A percentile compares a stretch with the other conserved stretches of the same genome.
Evolutionary conservation across 371 early-diverging fungal species (phyloP).

Genomic region (Aphelidium insulamus): DNA sequence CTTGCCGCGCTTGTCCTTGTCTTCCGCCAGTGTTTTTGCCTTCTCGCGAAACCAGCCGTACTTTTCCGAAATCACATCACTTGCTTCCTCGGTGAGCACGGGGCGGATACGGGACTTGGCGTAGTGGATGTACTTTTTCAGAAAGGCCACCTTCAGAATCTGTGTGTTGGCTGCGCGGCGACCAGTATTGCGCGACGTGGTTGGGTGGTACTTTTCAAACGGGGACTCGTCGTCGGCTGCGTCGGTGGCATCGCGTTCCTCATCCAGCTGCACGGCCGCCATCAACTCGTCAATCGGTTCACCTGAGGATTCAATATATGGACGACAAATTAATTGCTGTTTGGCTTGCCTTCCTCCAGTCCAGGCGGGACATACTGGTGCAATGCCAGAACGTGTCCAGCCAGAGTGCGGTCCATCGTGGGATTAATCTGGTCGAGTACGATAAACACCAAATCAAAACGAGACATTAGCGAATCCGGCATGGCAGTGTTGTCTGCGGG

Average conservation of each 20-base stretch:
- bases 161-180: conserved; percentile 19
- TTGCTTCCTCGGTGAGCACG: conserved; percentile 39
- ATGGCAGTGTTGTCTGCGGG: conserved; percentile 95
- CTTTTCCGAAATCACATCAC: conserved; percentile 47
- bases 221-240: conserved; percentile 30
- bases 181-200: conserved; percentile 32
- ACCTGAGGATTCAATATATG: conserved; percentile 13
- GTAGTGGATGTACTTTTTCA: conserved; percentile 66
- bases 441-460: conserved; percentile 97
- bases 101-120: conserved; percentile 53
- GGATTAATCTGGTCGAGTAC: conserved; percentile 78
- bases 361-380: conserved; percentile 76
- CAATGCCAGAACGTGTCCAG: conserved; percentile 76
- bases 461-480: conserved; percentile 87
- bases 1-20: conserved; percentile 8
- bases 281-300: conserved; percentile 34
- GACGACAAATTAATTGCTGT: conserved; percentile 8
- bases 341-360: conserved; percentile 47
- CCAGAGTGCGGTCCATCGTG: conserved; percentile 59
- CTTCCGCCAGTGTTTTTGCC: conserved; percentile 1
- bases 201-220: conserved; percentile 58
- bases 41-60: conserved; percentile 50
- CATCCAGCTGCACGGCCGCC: conserved; percentile 3
- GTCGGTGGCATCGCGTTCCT: conserved; percentile 5
- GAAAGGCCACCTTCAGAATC: conserved; percentile 43